phyloP scores from a whole-genome alignment of 805 yeast genomes.

The Kodamaea leandrae region DNA sequence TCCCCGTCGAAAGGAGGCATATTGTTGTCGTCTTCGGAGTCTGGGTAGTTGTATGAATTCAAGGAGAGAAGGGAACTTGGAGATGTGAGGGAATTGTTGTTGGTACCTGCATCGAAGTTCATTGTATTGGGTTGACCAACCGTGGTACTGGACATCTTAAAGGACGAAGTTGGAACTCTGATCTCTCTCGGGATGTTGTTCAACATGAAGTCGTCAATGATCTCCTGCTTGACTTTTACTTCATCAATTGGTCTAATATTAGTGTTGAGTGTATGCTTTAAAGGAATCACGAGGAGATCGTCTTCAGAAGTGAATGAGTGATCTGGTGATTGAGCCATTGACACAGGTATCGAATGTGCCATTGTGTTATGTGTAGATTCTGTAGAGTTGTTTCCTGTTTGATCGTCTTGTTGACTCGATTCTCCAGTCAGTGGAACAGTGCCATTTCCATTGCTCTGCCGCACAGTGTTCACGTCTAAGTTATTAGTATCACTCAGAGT shows the following conservation, averaged over 20 bases:
- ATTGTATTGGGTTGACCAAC: background rate
- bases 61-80: constrained; percentile 37
- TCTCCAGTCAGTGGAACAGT: background rate
- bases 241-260: constrained; percentile 14
- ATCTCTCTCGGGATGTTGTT: constrained; percentile 34
- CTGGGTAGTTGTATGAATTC: constrained; percentile 26
- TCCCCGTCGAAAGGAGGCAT: constrained; percentile 5
- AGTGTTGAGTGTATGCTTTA: constrained; percentile 14
- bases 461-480: background rate
- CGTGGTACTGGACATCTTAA: constrained; percentile 2
- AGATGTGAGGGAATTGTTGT: constrained; percentile 26
- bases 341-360: background rate
- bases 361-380: background rate
- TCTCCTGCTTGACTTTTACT: constrained; percentile 36
- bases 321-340: constrained; percentile 24
- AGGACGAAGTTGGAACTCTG: constrained; percentile 10
- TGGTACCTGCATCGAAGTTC: constrained; percentile 3
- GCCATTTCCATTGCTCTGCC: background rate
- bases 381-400: background rate
- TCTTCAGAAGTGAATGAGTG: constrained; percentile 25
- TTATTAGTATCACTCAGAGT: background rate
- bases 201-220: constrained; percentile 37
- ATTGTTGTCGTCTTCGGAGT: constrained; percentile 10
- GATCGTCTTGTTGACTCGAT: background rate
- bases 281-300: constrained; percentile 10